These are phyloP conservation scores for Pseudogymnoascus sp. DNA, from an alignment of 2,329 filamentous ascomycete genomes.

Conservation along the genomic window DNA sequence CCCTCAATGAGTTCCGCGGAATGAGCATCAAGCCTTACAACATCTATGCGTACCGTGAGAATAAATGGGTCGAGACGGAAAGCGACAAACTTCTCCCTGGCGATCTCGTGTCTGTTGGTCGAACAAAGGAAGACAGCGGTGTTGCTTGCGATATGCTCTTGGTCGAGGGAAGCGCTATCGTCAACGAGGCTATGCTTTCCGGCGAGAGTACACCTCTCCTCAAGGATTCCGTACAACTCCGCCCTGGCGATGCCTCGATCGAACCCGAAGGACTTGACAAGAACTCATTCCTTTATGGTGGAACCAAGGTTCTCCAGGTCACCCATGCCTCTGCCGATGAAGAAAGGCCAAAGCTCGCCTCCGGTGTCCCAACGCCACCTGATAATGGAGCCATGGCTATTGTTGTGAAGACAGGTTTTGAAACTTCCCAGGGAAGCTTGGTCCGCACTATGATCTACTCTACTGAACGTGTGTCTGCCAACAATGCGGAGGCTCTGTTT, in stretches of 20 bases:
- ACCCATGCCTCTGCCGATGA: conserved; percentile 77
- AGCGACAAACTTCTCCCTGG: conserved; percentile 91
- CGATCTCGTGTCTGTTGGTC: conserved; percentile 82
- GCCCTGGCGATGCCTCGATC: conserved; percentile 68
- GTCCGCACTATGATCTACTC: conserved; percentile 99
- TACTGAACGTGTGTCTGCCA: conserved; percentile 96
- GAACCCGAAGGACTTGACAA: conserved; percentile 92
- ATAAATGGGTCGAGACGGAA: conserved; percentile 78
- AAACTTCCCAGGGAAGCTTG: conserved; percentile 94
- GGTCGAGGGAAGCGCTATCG: conserved; percentile 89
- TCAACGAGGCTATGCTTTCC: conserved; percentile 98
- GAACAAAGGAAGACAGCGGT: conserved; percentile 93
- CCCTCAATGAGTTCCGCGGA: conserved; percentile 88
- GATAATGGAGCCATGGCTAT: conserved; percentile 91
- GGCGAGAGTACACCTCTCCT: conserved; percentile 94
- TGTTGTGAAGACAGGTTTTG: conserved; percentile 94
- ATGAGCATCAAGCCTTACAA: conserved; percentile 99
- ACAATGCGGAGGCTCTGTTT: conserved; percentile 89
- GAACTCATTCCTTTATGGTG: conserved; percentile 91
- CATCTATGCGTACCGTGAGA: conserved; percentile 79
- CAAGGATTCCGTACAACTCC: conserved; percentile 90
- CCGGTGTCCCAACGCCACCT: conserved; percentile 73
- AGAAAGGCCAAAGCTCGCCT: conserved; percentile 60
- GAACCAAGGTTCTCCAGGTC: conserved; percentile 93
- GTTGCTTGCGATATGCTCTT: conserved; percentile 96